Base-by-base conservation (phyloP, 805 yeast genomes). In the Yamadazyma kitorensis region DNA sequence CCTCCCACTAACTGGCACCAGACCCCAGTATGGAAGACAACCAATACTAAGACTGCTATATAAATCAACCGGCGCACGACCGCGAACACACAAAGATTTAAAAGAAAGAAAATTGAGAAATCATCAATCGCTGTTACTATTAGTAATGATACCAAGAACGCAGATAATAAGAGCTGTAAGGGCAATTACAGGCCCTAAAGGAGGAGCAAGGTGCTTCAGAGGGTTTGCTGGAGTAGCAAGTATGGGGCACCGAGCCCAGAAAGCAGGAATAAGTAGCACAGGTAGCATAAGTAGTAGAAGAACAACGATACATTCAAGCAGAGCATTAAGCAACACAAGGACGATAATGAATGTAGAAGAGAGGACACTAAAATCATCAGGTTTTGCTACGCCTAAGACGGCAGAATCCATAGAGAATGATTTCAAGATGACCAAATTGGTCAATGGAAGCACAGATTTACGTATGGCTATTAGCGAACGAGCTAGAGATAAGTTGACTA, bases 401-500 rank as follows among this genome's bases (percentile, higher is more conserved):
- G 36, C 36, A 2, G 37, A 40, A 16, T 13, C 31, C 5, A 49
- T 48, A 34, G 52, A 30, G 14, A 29, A 52, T 36, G 66, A 63
- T 19, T 65, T 65, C 40, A 41, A 45, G 9, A 38, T 44, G 31
- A 67, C 73, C 2, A 55, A 48, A 31, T 48, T 66, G 14, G 45
- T 59, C 5, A 56, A 52, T 24, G 73, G 73, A 3, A 24, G 34
- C 12, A 64, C 72, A 3, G 54, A 57, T 26, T 43, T 64, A 37
- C 63, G 60, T 19, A 44, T 76, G 11, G 80, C 72, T 6, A 67
- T 76, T 10, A 70, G 80, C 0, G 51, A 57, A 27, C 42, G 65
- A 12, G 82, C 82, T 2, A 59, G 70, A 18, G 54, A 52, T 6
- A 83, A 82, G 54, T 61, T 86, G 27, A 70, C 68, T 18, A 48